A percentile compares a stretch with the other conserved stretches of the same genome.
Evolutionary conservation across 306 rosid genomes (phyloP).

Genomic region (Aeschynomene evenia): DNA sequence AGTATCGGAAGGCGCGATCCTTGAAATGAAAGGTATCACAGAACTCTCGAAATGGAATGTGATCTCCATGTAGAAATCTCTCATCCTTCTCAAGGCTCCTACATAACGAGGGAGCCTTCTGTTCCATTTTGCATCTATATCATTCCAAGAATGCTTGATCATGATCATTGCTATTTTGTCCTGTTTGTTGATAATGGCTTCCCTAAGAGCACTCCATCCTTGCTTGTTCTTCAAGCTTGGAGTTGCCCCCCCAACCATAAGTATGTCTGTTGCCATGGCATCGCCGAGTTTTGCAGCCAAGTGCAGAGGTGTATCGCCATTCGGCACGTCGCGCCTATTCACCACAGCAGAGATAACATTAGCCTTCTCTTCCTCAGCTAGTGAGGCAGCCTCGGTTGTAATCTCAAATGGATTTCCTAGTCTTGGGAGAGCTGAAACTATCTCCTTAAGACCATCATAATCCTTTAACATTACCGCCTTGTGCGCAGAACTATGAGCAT

Average conservation of each 20-base stretch:
- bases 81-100: slow-evolving; percentile 75
- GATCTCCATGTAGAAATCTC: slow-evolving; percentile 92
- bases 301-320: slow-evolving; percentile 88
- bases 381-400: slow-evolving; percentile 59
- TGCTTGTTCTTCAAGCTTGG: slow-evolving; percentile 71
- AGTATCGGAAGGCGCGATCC: slow-evolving; percentile 96
- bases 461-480: slow-evolving; percentile 66
- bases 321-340: slow-evolving; percentile 76
- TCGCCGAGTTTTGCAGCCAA: slow-evolving; percentile 77
- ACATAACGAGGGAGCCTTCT: slow-evolving; percentile 81
- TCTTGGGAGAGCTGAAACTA: slow-evolving; percentile 56
- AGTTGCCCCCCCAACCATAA: slow-evolving; percentile 78
- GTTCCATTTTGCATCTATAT: slow-evolving; percentile 65
- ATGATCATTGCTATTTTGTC: slow-evolving; percentile 66
- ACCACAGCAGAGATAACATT: slow-evolving; percentile 52
- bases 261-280: slow-evolving; percentile 55
- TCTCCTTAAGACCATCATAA: slow-evolving; percentile 52
- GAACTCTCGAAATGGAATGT: slow-evolving; percentile 94
- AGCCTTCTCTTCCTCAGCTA: slow-evolving; percentile 85
- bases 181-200: slow-evolving; percentile 65
- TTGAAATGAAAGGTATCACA: slow-evolving; percentile 91
- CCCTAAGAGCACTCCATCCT: slow-evolving; percentile 89
- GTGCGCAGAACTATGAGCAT: slow-evolving; percentile 80
- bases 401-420: slow-evolving; percentile 57
- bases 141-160: slow-evolving; percentile 52